Evolutionary conservation across 306 rosid species (phyloP).

Genomic region (Fragaria vesca): DNA sequence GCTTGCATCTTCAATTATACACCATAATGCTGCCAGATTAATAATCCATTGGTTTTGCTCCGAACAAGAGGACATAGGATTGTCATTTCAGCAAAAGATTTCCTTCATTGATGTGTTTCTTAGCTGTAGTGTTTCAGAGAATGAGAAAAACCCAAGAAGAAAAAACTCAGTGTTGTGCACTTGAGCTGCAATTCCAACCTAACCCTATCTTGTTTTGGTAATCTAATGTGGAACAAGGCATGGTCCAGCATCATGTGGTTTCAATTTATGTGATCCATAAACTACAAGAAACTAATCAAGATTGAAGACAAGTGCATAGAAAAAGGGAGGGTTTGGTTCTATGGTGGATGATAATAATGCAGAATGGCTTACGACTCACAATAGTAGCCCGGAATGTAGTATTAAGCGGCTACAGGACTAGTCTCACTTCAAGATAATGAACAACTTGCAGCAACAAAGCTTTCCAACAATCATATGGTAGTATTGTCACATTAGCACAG

Average conservation of each 20-base stretch:
- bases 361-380: background rate
- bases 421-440: background rate
- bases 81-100: background rate
- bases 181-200: background rate
- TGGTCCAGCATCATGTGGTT: conserved; percentile 9
- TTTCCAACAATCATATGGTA: background rate
- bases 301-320: background rate
- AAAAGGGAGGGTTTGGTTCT: background rate
- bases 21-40: background rate
- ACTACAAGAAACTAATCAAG: background rate
- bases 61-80: background rate
- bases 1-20: background rate
- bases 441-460: background rate
- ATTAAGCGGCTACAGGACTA: background rate
- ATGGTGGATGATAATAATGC: background rate
- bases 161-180: background rate
- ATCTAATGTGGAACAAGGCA: background rate
- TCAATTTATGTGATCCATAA: background rate
- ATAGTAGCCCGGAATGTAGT: background rate
- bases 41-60: background rate
- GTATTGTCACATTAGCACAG: background rate
- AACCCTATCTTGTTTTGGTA: background rate
- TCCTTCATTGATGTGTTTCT: background rate
- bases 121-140: background rate
- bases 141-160: background rate